Base-by-base conservation (phyloP, 2,329 filamentous ascomycete species). In the Aspergillus aculeatinus region DNA sequence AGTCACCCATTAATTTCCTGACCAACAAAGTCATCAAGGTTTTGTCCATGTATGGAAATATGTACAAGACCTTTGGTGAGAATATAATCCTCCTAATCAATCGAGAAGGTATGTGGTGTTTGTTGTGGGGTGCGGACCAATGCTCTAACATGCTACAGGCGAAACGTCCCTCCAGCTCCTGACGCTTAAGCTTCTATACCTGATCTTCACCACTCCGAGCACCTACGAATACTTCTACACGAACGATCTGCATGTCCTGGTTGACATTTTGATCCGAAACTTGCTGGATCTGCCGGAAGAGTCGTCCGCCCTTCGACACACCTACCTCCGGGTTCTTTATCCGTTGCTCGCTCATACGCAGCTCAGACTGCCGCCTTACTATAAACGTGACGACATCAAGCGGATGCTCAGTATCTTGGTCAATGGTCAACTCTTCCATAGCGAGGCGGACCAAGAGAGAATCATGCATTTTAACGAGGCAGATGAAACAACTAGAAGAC, bases 211-310 rank as follows among this genome's bases (percentile, higher is more conserved):
- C 4, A 98, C 92, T 10, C 87, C 87, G 59, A 86, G 89, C 16
- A 99, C 95, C 0, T 92, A 95, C 74, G 95, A 99, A 77, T 99
- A 98, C 77, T 99, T 99, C 73, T 99, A 98, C 76, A 97, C 92
- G 29, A 99, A 99, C 73, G 95, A 99, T 71, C 82, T 99, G 31
- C 90, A 92, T 60, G 95, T 99, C 4, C 85, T 99, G 16, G 83
- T 98, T 51, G 95, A 99, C 72, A 95, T 99, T 65, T 92, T 99
- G 60, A 91, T 99, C 62, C 90, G 95, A 48, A 99, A 99, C 70
- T 82, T 99, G n/a, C 87, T 98, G 69, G 95, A 99, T 73, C 82
- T 99, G 9, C 95, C 96, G 0, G 89, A 94, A 69, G 94, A 96
- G 72, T 87, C 81, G 11, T 68, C 74, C 14, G 79, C 85, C 2